These are phyloP conservation scores for Pichia paraexigua DNA, from an alignment of 805 yeast species.

Conservation along the genomic window DNA sequence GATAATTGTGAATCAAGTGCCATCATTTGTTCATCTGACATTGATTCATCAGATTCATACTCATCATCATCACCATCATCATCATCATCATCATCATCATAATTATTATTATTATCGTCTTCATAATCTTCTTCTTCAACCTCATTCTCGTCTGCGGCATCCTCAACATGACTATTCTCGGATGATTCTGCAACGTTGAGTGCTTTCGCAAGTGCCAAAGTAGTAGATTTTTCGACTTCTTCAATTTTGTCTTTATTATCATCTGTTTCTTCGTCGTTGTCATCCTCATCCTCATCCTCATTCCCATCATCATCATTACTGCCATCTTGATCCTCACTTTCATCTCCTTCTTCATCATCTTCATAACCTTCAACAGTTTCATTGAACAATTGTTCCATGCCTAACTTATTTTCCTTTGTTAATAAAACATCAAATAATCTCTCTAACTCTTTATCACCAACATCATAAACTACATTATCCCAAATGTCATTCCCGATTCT, in stretches of 20 bases:
- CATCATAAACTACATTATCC: constrained; percentile 41
- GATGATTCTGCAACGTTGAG: constrained; percentile 48
- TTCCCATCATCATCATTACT: constrained; percentile 26
- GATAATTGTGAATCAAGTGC: constrained; percentile 82
- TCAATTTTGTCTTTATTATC: constrained; percentile 24
- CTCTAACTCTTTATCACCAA: constrained; percentile 38
- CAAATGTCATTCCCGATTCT: constrained; percentile 42
- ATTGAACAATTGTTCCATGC: constrained; percentile 70
- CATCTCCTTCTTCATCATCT: constrained; percentile 37
- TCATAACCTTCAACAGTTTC: constrained; percentile 44
- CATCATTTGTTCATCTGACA: constrained; percentile 97
- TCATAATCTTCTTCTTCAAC: constrained; percentile 29
- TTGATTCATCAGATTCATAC: constrained; percentile 60
- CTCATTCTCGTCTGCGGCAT: constrained; percentile 24
- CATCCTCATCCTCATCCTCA: constrained; percentile 36
- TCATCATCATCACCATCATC: constrained; percentile 41
- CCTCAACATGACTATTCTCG: constrained; percentile 19
- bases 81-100: constrained; percentile 28
- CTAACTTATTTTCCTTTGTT: constrained; percentile 73
- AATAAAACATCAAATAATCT: constrained; percentile 46
- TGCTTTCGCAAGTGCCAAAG: constrained; percentile 60
- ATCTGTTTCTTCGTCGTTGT: constrained; percentile 35
- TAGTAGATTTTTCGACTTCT: constrained; percentile 38
- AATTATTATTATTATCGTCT: constrained; percentile 35
- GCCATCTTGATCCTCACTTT: constrained; percentile 29